These are phyloP conservation scores for Chlamydomonas sphaeroides DNA, from an alignment of 139 green algal genomes.

Conservation along the genomic window DNA sequence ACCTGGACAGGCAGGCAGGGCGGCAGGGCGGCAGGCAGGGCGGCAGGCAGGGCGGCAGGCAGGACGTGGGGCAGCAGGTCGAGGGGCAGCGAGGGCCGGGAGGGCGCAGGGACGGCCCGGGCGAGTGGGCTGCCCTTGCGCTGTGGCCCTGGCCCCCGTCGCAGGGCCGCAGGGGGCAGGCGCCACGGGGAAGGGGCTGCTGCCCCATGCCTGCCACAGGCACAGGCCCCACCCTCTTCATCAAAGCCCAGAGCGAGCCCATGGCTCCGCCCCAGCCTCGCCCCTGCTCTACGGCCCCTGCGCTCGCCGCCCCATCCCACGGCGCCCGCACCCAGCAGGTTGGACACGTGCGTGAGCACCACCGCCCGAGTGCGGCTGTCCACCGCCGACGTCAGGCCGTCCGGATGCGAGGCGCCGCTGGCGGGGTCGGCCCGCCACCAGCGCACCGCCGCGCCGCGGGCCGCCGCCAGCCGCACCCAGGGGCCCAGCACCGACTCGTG, in stretches of 20 bases:
- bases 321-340: constrained; percentile 17
- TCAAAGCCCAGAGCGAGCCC: neutral
- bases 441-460: neutral
- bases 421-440: constrained; percentile 19
- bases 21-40: neutral
- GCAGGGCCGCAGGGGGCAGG: no score
- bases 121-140: no score
- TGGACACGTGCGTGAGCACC: constrained; percentile 37
- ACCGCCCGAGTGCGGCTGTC: neutral
- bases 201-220: no score
- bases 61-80: neutral
- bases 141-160: no score
- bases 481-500: constrained; percentile 26
- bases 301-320: no score
- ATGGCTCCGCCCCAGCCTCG: no score
- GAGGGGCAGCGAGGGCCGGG: no score
- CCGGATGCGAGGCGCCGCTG: neutral
- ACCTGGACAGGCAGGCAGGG: neutral
- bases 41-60: neutral
- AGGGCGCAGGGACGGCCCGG: no score
- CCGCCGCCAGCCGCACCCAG: constrained; percentile 14
- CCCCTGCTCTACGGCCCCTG: neutral
- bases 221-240: neutral
- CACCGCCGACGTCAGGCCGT: neutral
- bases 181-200: no score